Conservation (phyloP, 805 yeast genomes). For the Lachancea fermentati region DNA sequence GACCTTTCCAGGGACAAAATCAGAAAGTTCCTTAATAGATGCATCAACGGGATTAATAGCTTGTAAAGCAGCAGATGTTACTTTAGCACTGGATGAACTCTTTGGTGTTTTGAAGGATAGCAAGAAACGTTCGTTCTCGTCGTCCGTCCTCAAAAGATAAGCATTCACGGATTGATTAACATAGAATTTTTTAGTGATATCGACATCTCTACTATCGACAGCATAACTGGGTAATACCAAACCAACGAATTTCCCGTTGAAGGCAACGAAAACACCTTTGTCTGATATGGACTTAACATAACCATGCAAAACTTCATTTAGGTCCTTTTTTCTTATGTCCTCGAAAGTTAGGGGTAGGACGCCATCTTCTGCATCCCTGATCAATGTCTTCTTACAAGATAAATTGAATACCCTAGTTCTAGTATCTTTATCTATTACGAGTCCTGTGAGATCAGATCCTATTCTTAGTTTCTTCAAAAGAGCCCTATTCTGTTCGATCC, state of each 20-base stretch:
- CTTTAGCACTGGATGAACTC: slow-evolving; percentile 10
- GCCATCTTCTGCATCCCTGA: slow-evolving; percentile 52
- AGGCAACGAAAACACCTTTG: slow-evolving; percentile 77
- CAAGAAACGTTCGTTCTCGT: slow-evolving; percentile 62
- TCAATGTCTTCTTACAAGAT: slow-evolving; percentile 59
- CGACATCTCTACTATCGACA: slow-evolving; percentile 46
- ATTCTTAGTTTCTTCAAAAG: slow-evolving; percentile 53
- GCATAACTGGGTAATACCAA: slow-evolving; percentile 73
- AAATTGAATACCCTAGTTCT: slow-evolving; percentile 56
- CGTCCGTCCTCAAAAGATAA: slow-evolving; percentile 61
- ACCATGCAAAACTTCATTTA: slow-evolving; percentile 54
- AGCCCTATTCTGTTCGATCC: slow-evolving; percentile 66
- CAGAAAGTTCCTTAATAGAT: slow-evolving; percentile 42
- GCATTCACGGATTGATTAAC: slow-evolving; percentile 68
- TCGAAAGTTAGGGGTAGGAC: slow-evolving; percentile 53
- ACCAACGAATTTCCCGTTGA: slow-evolving; percentile 77
- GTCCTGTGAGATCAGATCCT: slow-evolving; percentile 55
- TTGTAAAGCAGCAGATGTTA: slow-evolving; percentile 11
- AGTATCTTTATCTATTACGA: slow-evolving; percentile 62
- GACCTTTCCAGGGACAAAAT: slow-evolving; percentile 52
- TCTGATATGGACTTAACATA: slow-evolving; percentile 73
- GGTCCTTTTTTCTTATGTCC: slow-evolving; percentile 44
- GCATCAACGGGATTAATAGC: slow-evolving; percentile 58
- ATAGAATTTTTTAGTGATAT: slow-evolving; percentile 48
- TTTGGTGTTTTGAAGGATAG: slow-evolving; percentile 49